Conservation (phyloP, 2,329 filamentous ascomycete species). For the Elsinoe fawcettii region DNA sequence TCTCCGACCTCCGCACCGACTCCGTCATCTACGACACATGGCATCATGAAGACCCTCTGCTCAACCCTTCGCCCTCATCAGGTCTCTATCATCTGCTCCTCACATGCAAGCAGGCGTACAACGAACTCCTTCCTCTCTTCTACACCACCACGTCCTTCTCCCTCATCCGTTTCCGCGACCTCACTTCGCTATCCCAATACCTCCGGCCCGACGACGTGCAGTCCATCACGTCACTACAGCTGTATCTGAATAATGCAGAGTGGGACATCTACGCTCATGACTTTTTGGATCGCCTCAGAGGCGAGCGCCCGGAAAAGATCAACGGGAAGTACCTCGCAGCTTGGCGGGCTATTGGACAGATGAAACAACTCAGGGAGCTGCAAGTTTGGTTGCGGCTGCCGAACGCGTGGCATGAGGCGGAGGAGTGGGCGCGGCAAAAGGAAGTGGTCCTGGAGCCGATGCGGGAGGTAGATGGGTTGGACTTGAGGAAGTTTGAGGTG, state of each 20-base stretch:
- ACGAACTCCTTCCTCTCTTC: neutral
- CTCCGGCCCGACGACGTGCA: conserved; percentile 17
- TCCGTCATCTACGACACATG: neutral
- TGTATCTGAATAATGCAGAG: neutral
- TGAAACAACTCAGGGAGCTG: neutral
- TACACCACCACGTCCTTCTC: neutral
- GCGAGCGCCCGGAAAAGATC: too few species aligned
- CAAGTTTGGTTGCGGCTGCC: neutral
- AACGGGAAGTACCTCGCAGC: too few species aligned
- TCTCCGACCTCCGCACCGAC: neutral
- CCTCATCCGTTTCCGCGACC: neutral
- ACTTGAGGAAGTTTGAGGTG: neutral
- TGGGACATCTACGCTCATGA: too few species aligned
- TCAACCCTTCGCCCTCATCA: neutral
- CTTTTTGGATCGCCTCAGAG: too few species aligned
- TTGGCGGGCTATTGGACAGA: too few species aligned
- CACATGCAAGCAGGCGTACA: neutral
- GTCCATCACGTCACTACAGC: neutral
- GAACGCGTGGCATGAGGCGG: neutral
- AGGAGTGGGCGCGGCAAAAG: neutral
- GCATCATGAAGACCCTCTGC: neutral
- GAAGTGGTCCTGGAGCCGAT: neutral
- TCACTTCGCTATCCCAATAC: neutral
- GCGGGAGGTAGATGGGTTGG: neutral
- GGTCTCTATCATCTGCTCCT: neutral